Base-by-base conservation (phyloP, 495 filamentous ascomycete genomes). In the Penicillium bialowiezense region DNA sequence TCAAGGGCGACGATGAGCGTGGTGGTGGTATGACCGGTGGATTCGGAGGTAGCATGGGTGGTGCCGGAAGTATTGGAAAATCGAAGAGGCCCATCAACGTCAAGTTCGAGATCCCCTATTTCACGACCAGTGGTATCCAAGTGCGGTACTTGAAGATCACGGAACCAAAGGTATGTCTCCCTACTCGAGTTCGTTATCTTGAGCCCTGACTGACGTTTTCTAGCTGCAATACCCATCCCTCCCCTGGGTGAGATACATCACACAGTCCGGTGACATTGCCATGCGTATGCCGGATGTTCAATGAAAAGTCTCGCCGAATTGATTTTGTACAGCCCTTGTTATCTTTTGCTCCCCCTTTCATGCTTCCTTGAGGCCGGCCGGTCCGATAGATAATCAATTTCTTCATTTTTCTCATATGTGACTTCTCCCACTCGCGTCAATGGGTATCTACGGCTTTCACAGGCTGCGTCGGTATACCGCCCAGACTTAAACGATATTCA, bases 61-160 rank as follows among this genome's bases (percentile, higher is more conserved):
- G 66, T 48, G 81, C 80, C 15, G 80, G 74, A 14, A 69, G 70
- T 1, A 75, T 74, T 20, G 87, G 85, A 26, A 96, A 97, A 73
- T 84, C 89, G 20, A 97, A 97, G 78, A 76, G 93, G 50, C 95
- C 95, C 2, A 97, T 97, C 62, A 91, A 87, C 65, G 93, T 99
- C 73, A 99, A 97, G 72, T 99, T 97, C 68, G 95, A 99, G 77
- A 97, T 97, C 66, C 95, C 95, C 23, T 99, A 99, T 69, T 99
- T 99, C 66, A 99, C 93, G 7, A 99, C 93, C 3, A 93, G 88
- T 68, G 93, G 93, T 26, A 99, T 99, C 62, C 93, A 97, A 68
- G 95, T 97, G 54, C 84, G 93, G 49, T 99, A 99, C 65, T 68
- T 99, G 71, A 99, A 99, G 81, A 99, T 99, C 59, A 97, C 95